These are phyloP conservation scores for Sphaerulina vaccinii DNA, from an alignment of 2,329 filamentous ascomycete genomes.

Conservation along the genomic window DNA sequence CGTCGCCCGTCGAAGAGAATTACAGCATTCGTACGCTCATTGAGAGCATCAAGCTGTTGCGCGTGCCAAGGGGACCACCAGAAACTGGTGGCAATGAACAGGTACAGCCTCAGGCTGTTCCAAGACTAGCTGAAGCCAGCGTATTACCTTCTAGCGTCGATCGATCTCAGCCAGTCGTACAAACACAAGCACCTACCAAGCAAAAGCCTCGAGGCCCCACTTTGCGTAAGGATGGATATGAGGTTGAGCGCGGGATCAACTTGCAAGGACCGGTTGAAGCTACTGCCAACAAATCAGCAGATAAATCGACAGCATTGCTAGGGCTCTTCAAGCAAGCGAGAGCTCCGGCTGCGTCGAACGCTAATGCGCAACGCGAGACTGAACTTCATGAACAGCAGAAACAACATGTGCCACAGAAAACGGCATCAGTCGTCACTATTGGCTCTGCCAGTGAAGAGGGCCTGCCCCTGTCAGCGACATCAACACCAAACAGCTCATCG, in stretches of 20 bases:
- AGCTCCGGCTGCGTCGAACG: neutral
- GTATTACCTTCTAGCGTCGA: neutral
- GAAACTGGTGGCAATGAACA: constrained; percentile 8
- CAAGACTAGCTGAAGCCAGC: neutral
- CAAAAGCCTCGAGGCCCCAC: constrained; percentile 22
- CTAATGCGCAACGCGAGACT: neutral
- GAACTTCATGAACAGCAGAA: neutral
- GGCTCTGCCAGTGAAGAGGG: neutral
- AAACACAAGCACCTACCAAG: neutral
- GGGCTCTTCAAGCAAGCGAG: neutral
- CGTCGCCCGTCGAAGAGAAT: constrained; percentile 24
- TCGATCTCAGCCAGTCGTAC: neutral
- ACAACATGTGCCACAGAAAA: neutral
- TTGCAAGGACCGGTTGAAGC: constrained; percentile 24
- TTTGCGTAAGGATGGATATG: constrained; percentile 27
- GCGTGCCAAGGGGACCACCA: constrained; percentile 4
- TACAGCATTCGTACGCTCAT: constrained; percentile 21
- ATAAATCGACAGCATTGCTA: neutral
- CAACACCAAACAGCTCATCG: neutral
- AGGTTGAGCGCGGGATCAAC: constrained; percentile 31
- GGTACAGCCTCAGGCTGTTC: neutral
- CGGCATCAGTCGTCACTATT: neutral
- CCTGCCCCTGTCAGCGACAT: neutral
- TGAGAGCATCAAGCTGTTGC: constrained; percentile 25
- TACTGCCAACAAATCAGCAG: neutral